phyloP scores from a whole-genome alignment of 495 filamentous ascomycete genomes.

The Articulospora tetracladia region DNA sequence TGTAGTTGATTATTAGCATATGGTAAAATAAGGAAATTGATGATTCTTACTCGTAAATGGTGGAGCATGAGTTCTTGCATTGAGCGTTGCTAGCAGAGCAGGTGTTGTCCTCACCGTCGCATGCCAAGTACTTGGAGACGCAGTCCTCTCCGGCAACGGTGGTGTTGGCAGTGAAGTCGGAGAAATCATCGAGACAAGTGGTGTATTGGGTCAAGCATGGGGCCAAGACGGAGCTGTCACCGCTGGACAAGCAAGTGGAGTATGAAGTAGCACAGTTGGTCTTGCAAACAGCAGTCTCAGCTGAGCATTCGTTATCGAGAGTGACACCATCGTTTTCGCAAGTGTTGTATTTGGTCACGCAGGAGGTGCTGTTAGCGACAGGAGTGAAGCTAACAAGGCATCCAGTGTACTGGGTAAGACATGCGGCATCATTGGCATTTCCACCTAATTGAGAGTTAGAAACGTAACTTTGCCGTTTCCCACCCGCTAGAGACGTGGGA shows the following conservation, averaged over 20 bases:
- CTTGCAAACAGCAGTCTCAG: slow-evolving; percentile 3
- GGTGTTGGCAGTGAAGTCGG: slow-evolving; percentile 1
- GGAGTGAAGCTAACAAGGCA: slow-evolving; percentile 2
- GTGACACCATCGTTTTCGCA: slow-evolving; percentile 4
- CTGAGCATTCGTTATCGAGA: slow-evolving; percentile 3
- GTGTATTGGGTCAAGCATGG: slow-evolving; percentile 7
- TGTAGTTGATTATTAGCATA: too few species aligned
- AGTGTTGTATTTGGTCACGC: slow-evolving; percentile 4
- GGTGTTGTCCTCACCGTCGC: background rate
- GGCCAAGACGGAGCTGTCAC: background rate
- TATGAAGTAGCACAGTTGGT: slow-evolving; percentile 8
- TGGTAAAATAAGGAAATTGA: too few species aligned
- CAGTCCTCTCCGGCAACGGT: background rate
- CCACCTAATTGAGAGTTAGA: too few species aligned
- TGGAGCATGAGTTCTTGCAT: slow-evolving; percentile 6
- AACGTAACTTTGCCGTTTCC: too few species aligned
- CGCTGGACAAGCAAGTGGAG: background rate
- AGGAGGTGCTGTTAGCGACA: background rate
- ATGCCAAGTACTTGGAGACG: slow-evolving; percentile 6
- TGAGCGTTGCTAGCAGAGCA: background rate
- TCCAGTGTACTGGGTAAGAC: slow-evolving; percentile 1
- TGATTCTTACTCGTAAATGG: slow-evolving; percentile 3
- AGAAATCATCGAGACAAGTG: background rate
- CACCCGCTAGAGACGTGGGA: too few species aligned
- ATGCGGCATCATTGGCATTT: slow-evolving; percentile 1